A percentile compares a stretch with the other conserved stretches of the same genome.
Evolutionary conservation across 495 filamentous ascomycete genomes (phyloP).

Genomic region (Penicillium psychrofluorescens): DNA sequence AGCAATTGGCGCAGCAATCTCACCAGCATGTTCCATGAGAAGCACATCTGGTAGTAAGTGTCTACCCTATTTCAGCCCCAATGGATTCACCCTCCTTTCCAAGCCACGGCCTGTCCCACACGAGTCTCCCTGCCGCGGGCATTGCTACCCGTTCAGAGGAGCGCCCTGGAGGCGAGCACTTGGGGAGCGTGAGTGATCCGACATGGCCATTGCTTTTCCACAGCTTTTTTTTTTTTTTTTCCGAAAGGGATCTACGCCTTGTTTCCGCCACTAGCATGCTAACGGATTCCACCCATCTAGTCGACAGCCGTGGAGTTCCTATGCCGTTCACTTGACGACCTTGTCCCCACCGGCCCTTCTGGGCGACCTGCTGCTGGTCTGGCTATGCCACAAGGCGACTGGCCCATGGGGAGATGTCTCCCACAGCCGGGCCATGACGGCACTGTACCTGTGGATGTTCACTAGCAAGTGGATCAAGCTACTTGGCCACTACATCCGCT

Average conservation of each 20-base stretch:
- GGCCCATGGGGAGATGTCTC: conserved; percentile 33
- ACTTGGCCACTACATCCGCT: conserved; percentile 61
- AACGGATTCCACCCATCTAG: conserved; percentile 21
- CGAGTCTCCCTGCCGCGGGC: no score
- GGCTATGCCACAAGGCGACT: conserved; percentile 41
- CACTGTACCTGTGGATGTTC: conserved; percentile 54
- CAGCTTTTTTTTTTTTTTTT: no score
- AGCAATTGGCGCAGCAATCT: conserved; percentile 80
- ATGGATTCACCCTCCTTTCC: no score
- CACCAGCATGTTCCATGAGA: conserved; percentile 64
- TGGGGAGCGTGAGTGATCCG: no score
- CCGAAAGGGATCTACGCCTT: no score
- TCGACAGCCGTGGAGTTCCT: conserved; percentile 67
- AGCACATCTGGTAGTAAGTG: conserved; percentile 62
- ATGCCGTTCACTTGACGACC: conserved; percentile 68
- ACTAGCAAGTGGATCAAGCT: conserved; percentile 74
- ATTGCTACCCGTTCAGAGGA: no score
- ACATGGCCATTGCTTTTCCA: no score
- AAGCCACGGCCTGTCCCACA: no score
- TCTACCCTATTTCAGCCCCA: no score
- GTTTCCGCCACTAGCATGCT: no score
- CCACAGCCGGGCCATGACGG: conserved; percentile 37
- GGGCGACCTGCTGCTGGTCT: conserved; percentile 56
- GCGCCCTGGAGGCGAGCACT: no score
- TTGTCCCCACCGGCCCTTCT: conserved; percentile 63